Conservation (phyloP, 179 eudicot species). For the Actinidia arguta region DNA sequence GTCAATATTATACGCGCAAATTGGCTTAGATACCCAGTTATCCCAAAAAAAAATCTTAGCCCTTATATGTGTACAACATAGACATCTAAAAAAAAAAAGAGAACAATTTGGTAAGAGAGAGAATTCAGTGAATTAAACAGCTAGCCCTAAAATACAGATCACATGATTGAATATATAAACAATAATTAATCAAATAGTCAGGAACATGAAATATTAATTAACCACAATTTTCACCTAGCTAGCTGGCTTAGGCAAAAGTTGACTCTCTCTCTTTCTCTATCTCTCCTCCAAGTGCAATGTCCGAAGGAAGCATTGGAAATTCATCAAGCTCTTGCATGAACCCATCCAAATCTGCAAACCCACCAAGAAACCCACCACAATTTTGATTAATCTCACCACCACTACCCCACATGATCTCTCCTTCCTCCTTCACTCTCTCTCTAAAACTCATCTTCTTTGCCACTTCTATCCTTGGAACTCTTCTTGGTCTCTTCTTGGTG, state of each 20-base stretch:
- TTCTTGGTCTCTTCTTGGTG: slow-evolving; percentile 15
- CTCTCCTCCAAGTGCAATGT: slow-evolving; percentile 44
- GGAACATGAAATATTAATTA: neutral
- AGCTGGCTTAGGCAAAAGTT: too few species aligned
- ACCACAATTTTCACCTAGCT: neutral
- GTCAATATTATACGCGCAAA: too few species aligned
- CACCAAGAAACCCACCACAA: slow-evolving; percentile 63
- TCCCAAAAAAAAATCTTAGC: too few species aligned
- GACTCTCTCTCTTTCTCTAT: too few species aligned
- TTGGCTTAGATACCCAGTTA: too few species aligned
- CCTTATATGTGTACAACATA: neutral
- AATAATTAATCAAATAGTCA: neutral
- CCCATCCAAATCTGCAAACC: slow-evolving; percentile 67
- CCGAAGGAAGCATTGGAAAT: slow-evolving; percentile 44
- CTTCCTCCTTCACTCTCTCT: slow-evolving; percentile 46
- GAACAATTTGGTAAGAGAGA: neutral
- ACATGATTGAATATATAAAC: slow-evolving; percentile 13
- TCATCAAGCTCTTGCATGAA: slow-evolving; percentile 54
- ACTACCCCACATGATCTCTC: slow-evolving; percentile 35
- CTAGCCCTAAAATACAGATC: neutral
- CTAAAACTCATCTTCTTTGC: slow-evolving; percentile 21
- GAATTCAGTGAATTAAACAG: neutral
- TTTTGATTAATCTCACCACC: slow-evolving; percentile 34
- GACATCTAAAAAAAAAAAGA: neutral
- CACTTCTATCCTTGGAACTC: neutral